A percentile compares a stretch with the other conserved stretches of the same genome.
Evolutionary conservation across 2,329 filamentous ascomycete genomes (phyloP).

Genomic region (Truncatella angustata): DNA sequence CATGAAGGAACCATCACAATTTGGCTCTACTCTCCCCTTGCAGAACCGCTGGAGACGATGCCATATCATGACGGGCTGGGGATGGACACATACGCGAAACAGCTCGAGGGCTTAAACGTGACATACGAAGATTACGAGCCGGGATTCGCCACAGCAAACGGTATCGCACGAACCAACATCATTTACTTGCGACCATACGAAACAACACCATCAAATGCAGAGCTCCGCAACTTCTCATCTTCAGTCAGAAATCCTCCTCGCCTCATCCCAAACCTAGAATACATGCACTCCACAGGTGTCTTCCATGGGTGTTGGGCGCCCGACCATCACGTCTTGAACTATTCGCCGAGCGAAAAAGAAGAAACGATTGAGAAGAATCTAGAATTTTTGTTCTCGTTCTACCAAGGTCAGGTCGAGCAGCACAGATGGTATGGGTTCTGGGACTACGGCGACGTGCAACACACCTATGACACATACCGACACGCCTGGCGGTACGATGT

Average conservation of each 20-base stretch:
- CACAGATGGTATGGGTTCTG: slow-evolving; percentile 63
- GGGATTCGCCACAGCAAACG: neutral
- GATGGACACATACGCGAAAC: neutral
- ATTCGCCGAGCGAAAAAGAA: slow-evolving; percentile 25
- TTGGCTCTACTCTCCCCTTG: neutral
- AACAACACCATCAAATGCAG: neutral
- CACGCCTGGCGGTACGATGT: slow-evolving; percentile 63
- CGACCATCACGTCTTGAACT: neutral
- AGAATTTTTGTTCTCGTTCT: slow-evolving; percentile 55
- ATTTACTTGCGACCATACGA: neutral
- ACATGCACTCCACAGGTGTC: neutral
- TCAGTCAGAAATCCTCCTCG: neutral
- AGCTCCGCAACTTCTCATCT: neutral
- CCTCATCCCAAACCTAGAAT: neutral
- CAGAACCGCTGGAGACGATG: neutral
- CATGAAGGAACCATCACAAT: neutral
- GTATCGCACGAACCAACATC: neutral
- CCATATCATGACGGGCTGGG: neutral
- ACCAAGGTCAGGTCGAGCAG: slow-evolving; percentile 53
- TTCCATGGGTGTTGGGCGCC: neutral
- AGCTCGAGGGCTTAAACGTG: neutral
- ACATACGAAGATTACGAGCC: slow-evolving; percentile 1
- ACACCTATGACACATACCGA: slow-evolving; percentile 58
- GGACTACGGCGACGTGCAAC: slow-evolving; percentile 62
- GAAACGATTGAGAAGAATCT: slow-evolving; percentile 49